Base-by-base conservation (phyloP, 352 stramenopile genomes). In the Pythium rhizo-oryzae region DNA sequence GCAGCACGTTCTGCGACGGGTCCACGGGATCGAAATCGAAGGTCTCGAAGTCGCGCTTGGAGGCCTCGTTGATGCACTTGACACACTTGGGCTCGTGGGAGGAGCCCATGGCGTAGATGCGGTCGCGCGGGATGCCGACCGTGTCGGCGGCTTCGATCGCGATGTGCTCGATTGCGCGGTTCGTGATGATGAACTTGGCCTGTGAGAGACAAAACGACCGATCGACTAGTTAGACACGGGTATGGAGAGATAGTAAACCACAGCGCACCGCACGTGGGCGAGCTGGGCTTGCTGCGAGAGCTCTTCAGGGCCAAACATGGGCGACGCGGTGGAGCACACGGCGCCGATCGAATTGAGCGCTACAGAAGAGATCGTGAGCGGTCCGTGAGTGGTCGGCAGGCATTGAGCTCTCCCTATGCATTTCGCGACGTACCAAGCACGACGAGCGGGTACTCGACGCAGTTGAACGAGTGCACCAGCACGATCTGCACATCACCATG, bases 21-120 rank as follows among this genome's bases (percentile, higher is more conserved):
- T 89, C 77, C 16, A 89, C 72, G 12, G 55, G 75, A 61, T 85
- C 78, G 62, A 85, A 89, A 5, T 70, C 65, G 39, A 87, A 89
- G 44, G 68, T 63, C 33, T 74, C 64, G 28, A 80, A 74, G 13
- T 84, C 67, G 19, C 72, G 69, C 49, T 85, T 58, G 19, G 65
- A 74, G 6, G 71, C 28, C 44, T 84, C 77, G 0, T 69, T 85
- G 71, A 82, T 81, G 37, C 79, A 69, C 28, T 70, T 65, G 12
- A 98, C 56, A 13, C 89, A 79, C 24, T 77, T 67, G 28, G 82
- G 25, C 71, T 87, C 74, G 11, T 30, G 98, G 73, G 33, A 97
- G 61, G 33, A 94, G 75, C 54, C 85, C 33, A 91, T 82, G 55
- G 90, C 96, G 74, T 98, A 98, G 65, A 99, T 98, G 67, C 99